Evolutionary conservation across 2,329 filamentous ascomycete genomes (phyloP).

Genomic region (Intubia oerlemansii): DNA sequence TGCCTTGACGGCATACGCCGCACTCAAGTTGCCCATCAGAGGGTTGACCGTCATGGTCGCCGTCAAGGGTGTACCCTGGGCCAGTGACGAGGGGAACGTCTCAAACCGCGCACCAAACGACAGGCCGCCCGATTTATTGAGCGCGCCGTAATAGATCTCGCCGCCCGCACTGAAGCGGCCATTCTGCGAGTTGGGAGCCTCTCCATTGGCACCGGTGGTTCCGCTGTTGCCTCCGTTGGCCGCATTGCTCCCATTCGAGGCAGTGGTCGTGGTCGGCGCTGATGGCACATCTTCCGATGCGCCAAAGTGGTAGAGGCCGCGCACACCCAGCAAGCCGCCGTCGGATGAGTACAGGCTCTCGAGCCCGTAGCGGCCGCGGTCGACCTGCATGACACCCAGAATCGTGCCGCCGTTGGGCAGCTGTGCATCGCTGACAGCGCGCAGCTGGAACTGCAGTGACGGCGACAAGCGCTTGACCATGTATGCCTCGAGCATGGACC

Average conservation of each 20-base stretch:
- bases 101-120: constrained; percentile 79
- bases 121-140: constrained; percentile 86
- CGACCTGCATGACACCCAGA: constrained; percentile 55
- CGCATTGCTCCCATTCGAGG: too few relatives aligned
- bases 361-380: constrained; percentile 67
- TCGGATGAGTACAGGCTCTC: constrained; percentile 89
- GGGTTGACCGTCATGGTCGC: constrained; percentile 87
- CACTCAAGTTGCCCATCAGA: constrained; percentile 79
- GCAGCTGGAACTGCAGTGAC: constrained; percentile 59
- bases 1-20: constrained; percentile 79
- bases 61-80: constrained; percentile 73
- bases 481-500: constrained; percentile 68
- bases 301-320: constrained; percentile 90
- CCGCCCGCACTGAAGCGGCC: constrained; percentile 74
- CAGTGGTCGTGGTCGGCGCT: not conserved
- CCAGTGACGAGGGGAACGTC: constrained; percentile 44
- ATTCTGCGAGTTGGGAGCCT: constrained; percentile 26
- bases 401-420: constrained; percentile 58
- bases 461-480: constrained; percentile 62
- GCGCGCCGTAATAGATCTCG: constrained; percentile 84
- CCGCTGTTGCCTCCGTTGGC: not conserved
- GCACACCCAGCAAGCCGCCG: constrained; percentile 66
- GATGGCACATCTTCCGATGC: constrained; percentile 13
- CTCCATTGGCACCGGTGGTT: not conserved
- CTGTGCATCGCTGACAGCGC: constrained; percentile 50